Evolutionary conservation across 2,329 filamentous ascomycete genomes (phyloP), one percentile per base, ranked within the genome.

Genomic region (Botrytis pseudocinerea): DNA sequence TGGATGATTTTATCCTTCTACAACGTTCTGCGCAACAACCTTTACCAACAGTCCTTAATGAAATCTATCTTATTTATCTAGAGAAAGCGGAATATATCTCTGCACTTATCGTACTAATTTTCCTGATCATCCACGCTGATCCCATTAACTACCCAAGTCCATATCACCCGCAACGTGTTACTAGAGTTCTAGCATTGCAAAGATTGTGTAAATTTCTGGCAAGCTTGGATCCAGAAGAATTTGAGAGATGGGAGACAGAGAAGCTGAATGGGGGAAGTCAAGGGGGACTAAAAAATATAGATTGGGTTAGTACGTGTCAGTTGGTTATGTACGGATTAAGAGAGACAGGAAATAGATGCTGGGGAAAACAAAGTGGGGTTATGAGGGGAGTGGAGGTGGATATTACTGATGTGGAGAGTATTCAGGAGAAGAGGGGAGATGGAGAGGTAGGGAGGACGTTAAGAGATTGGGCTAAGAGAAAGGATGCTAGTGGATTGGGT

Each of bases 151-250:
- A 84, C 70, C 82, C 84, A 20, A 83, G 85, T 72, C 85, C 87
- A 0, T 88, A 88, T 76, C 83, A 85, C 64, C 83, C 84, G 0
- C 82, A 83, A 40, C 82, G 89, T 38, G 81, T 88, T 42, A 87
- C 87, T 77, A 84, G 84, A 18, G 78, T 89, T 18, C 82, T 88
- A 70, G 82, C 85, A 63, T 80, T 90, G 25, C 85, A 85, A 62
- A 87, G 87, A 74, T 80, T 89, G 2, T 79, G 90, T 9, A 83
- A 85, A 74, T 84, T 87, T 73, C 86, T 86, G 0, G 85, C 85
- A 0, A 82, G 85, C 79, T 32, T 80, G 76, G 48, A 76, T 81
- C 14, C 76, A 73, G 51, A 77, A 74, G 54, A 42, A 1, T 14
- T 68, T 2, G 14, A 22, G n/a, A 42, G 51, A 80, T 63, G 51